phyloP scores from a whole-genome alignment of 495 filamentous ascomycete genomes.

The Daldinia vernicosa region DNA sequence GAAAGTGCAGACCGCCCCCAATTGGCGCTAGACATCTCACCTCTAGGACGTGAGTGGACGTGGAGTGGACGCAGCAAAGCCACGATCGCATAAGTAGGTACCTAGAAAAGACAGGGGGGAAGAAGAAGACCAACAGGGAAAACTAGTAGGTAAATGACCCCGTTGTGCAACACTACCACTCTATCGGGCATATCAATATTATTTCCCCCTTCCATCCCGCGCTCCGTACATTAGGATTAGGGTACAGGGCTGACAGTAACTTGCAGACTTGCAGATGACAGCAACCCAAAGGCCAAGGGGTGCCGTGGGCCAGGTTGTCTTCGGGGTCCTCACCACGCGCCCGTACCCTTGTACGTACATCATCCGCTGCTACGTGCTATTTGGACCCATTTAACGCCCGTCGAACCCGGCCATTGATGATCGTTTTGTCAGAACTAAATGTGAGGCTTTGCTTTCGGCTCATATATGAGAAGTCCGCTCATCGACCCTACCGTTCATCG shows the following conservation, averaged over 20 bases:
- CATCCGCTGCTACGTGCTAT: constrained; percentile 27
- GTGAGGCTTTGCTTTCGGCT: constrained; percentile 28
- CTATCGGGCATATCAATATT: constrained; percentile 31
- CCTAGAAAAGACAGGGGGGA: neutral
- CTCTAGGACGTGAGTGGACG: constrained; percentile 5
- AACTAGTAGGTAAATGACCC: constrained; percentile 1
- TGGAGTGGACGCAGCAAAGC: constrained; percentile 21
- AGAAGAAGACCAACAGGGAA: neutral
- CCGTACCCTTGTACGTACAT: constrained; percentile 34
- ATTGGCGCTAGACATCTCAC: constrained; percentile 16
- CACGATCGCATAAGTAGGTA: constrained; percentile 15
- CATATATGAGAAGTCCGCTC: constrained; percentile 35
- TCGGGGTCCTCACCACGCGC: constrained; percentile 17
- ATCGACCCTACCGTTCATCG: constrained; percentile 27
- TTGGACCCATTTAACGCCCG: constrained; percentile 34
- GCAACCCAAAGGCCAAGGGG: constrained; percentile 13
- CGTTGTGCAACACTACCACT: constrained; percentile 15
- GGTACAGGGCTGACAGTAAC: constrained; percentile 36
- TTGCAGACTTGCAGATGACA: constrained; percentile 30
- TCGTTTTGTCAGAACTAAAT: constrained; percentile 43
- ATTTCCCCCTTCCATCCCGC: constrained; percentile 31
- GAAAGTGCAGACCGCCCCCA: constrained; percentile 31
- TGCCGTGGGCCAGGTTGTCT: constrained; percentile 10
- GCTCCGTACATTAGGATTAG: constrained; percentile 8
- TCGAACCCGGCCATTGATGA: constrained; percentile 32